Percentiles rank a stretch among this genome's conserved stretches.
Conservation (phyloP, 768 basidiomycete genomes). For the Calocybe gangraenosa region DNA sequence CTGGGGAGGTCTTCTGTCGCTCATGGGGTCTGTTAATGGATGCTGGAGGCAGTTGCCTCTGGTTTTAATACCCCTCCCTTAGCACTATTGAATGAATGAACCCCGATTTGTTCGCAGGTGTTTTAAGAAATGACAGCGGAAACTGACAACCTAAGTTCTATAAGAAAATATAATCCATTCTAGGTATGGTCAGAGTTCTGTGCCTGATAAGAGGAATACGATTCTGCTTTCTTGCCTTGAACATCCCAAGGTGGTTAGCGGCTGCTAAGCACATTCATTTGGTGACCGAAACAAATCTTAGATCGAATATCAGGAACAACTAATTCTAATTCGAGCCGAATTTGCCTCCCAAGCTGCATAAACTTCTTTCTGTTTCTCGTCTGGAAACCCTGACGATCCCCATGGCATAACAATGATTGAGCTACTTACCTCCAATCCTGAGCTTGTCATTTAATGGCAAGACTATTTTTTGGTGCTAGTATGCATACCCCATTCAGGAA, state of each 20-base stretch:
- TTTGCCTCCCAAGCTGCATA: not conserved
- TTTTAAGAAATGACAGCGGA: slow-evolving; percentile 20
- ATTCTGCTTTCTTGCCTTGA: slow-evolving; percentile 7
- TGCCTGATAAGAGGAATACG: slow-evolving; percentile 14
- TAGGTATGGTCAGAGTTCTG: slow-evolving; percentile 14
- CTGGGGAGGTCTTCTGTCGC: slow-evolving; percentile 28
- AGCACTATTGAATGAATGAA: slow-evolving; percentile 20
- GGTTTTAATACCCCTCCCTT: slow-evolving; percentile 19
- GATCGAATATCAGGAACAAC: slow-evolving; percentile 15
- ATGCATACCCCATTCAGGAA: slow-evolving; percentile 10
- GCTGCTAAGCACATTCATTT: slow-evolving; percentile 2
- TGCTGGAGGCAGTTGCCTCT: slow-evolving; percentile 15
- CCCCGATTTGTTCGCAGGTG: slow-evolving; percentile 25
- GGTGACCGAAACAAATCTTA: slow-evolving; percentile 15
- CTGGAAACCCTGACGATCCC: not conserved
- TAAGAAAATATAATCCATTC: slow-evolving; percentile 21
- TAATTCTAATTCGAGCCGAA: not conserved
- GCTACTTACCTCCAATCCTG: not conserved
- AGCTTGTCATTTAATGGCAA: not conserved
- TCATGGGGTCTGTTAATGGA: slow-evolving; percentile 20
- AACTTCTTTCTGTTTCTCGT: not conserved
- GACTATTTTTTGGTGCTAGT: not conserved
- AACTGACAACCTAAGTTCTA: slow-evolving; percentile 15
- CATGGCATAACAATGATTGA: not conserved
- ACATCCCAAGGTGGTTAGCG: slow-evolving; percentile 18